phyloP scores from a whole-genome alignment of 345 rosid species.

The Euphorbia lathyris region DNA sequence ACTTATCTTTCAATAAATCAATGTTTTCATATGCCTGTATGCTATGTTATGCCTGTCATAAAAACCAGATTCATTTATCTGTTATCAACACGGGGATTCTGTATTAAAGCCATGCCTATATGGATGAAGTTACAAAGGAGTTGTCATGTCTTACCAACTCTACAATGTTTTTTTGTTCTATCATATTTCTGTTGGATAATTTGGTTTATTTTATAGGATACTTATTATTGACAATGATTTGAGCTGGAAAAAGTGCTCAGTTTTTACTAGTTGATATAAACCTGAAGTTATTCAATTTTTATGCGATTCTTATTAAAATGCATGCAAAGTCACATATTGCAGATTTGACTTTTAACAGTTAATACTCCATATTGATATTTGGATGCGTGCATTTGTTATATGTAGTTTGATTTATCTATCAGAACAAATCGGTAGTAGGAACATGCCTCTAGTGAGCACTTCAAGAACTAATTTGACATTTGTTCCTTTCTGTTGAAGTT shows the following conservation, averaged over 20 bases:
- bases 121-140: not conserved
- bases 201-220: not conserved
- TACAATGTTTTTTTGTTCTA: not conserved
- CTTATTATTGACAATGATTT: not conserved
- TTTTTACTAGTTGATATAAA: not conserved
- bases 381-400: not conserved
- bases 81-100: not conserved
- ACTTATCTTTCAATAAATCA: not conserved
- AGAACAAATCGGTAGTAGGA: not conserved
- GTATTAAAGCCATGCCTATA: not conserved
- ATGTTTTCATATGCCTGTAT: not conserved
- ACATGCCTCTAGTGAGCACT: not conserved
- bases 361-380: not conserved
- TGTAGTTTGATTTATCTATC: not conserved
- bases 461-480: not conserved
- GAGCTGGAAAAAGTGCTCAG: not conserved
- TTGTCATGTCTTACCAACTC: not conserved
- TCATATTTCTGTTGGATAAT: not conserved
- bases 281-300: not conserved
- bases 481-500: not conserved
- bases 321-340: not conserved
- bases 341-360: not conserved
- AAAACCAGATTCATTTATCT: not conserved
- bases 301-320: constrained; percentile 1
- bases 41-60: not conserved